These are phyloP conservation scores for Picocystis salinarum DNA, from an alignment of 139 green algal species.

Conservation along the genomic window DNA sequence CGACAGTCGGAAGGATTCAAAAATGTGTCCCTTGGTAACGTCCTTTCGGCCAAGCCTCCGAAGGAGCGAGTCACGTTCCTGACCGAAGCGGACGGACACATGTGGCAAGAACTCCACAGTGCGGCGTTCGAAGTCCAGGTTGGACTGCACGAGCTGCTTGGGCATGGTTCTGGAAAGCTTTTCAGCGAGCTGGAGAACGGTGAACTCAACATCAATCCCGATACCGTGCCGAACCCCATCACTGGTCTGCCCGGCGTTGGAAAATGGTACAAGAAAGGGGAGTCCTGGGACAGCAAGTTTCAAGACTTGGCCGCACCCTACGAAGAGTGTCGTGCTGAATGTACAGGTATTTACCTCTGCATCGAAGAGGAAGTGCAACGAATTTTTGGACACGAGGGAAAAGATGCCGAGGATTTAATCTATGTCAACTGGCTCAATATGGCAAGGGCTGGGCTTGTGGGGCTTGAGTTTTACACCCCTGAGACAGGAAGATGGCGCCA, in stretches of 20 bases:
- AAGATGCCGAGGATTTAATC: constrained; percentile 6
- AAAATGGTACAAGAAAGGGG: constrained; percentile 3
- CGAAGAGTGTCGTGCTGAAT: constrained; percentile 9
- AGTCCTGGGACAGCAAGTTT: constrained; percentile 11
- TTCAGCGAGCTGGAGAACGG: constrained; percentile 4
- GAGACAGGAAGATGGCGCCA: constrained; percentile 5
- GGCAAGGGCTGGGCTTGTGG: constrained; percentile 4
- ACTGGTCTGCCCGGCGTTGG: not conserved
- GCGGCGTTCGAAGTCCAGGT: constrained; percentile 8
- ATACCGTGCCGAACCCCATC: not conserved
- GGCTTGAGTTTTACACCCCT: constrained; percentile 7
- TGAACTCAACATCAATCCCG: constrained; percentile 2
- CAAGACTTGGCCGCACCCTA: constrained; percentile 1
- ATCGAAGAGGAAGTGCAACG: constrained; percentile 3
- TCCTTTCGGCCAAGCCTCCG: constrained; percentile 2
- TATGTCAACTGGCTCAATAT: constrained; percentile 14
- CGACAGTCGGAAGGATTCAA: constrained; percentile 8
- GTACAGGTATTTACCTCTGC: constrained; percentile 9
- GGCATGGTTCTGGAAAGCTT: constrained; percentile 11
- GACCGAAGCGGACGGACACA: constrained; percentile 1
- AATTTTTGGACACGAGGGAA: constrained; percentile 5
- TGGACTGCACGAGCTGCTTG: constrained; percentile 7
- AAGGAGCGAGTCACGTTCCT: constrained; percentile 3
- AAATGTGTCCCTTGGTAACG: constrained; percentile 11
- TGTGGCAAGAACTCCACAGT: constrained; percentile 3